Evolutionary conservation across 345 rosid genomes (phyloP), one percentile per base, ranked within the genome.

Genomic region (Eutrema heterophyllum): DNA sequence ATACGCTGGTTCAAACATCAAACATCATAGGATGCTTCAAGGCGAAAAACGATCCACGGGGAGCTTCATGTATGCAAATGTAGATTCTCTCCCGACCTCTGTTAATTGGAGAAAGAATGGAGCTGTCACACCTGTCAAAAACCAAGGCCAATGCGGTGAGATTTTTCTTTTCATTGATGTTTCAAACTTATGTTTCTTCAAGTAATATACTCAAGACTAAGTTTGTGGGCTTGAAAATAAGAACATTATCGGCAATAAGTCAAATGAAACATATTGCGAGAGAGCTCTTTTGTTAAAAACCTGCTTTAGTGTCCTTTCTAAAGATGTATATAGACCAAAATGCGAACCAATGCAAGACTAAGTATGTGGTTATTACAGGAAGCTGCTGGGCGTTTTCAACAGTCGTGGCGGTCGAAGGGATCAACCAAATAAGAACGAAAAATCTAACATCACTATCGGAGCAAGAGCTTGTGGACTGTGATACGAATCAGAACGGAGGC

Each of bases 341-440:
- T 29, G 10, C 29, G 38, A 30, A 54, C 11, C 5, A 6, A 54
- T 5, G 29, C 14, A 54, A 32, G 15, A 16, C 54, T 51, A 55
- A 12, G 14, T n/a, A 41, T 53, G n/a, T 69, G 50, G 49, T 59
- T 43, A 24, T 16, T 70, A 55, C 79, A 86, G 97, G 97, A 46
- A 92, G 98, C 65, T 92, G 96, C 70, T 90, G 98, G 98, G 98
- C 95, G 24, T 92, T 92, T 82, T 92, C 95, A 18, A 84, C 98
- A 0, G 80, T 92, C 32, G 92, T 86, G 6, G 91, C 95, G 0
- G 91, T 92, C 72, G 96, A 92, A 70, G 96, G 98, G 48, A 84
- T 90, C 8, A 90, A 90, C 74, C 85, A 88, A 77, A 90, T 92
- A 44, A 84, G 83, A 45, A 90, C 91, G 0, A 85, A 87, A 6